Evolutionary conservation across 2,329 filamentous ascomycete species (phyloP), one percentile per base, ranked within the genome.

Genomic region (Penicillium thymicola): DNA sequence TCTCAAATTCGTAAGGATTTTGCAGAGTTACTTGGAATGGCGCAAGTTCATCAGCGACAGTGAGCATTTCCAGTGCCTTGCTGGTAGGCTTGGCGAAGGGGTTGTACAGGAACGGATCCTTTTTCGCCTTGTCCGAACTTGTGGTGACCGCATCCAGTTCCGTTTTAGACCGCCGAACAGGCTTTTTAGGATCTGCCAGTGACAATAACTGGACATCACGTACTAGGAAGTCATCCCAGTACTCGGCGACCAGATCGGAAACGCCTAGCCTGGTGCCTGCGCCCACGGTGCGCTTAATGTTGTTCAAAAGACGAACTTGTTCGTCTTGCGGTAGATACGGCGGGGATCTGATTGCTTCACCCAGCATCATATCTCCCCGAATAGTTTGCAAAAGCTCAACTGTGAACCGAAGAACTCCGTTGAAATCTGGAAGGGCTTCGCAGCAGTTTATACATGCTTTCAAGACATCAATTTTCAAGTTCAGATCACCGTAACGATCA

Each of bases 161-260:
- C 37, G 74, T 76, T 55, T 75, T 79, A 18, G 75, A 78, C 66
- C 92, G 89, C 6, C 87, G 81, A 50, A 90, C 82, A 0, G 90
- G 87, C 16, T 82, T 81, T 62, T 83, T 82, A 11, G 82, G 81
- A 41, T 79, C 75, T 10, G 85, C 78, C 37, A 85, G 73, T 25
- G 88, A 79, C 49, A 92, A 84, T 42, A 96, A 78, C 53, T 87
- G 84, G 64, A 96, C 79, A 60, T 86, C 86, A 48, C 94, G 86
- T 45, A 99, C 82, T 9, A 99, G 79, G 65, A 97, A 97, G 67
- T 96, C 91, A 71, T 99, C 94, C 94, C 94, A 99, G 70, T 97
- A 99, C 64, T 94, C 89, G 6, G 91, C 92, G 51, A 86, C 82
- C 41, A 93, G 75, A 54, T 88, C 76, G 5, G 82, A 78, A 28